Percentiles rank a stretch among this genome's conserved stretches.
Conservation (phyloP, 106 monocot species). For the Apostasia ramifera region DNA sequence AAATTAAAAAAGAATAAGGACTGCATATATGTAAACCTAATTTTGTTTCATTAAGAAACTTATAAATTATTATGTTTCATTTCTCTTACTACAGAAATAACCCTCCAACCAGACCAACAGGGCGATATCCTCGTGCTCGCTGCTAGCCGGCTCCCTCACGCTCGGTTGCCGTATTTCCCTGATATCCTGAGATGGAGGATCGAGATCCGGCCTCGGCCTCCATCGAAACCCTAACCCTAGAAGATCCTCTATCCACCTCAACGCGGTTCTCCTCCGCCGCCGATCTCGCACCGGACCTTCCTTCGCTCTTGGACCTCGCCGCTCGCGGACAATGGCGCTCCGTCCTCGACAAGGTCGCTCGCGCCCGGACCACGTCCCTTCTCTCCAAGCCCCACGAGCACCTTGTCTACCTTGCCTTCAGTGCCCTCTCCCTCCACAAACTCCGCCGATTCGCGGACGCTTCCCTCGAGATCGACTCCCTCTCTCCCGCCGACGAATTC, state of each 20-base stretch:
- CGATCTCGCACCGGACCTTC: conserved; percentile 40
- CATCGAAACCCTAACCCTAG: conserved; percentile 21
- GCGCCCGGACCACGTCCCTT: conserved; percentile 32
- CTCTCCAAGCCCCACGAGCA: conserved; percentile 55
- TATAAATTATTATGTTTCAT: no score
- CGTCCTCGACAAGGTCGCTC: conserved; percentile 44
- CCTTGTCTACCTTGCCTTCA: conserved; percentile 69
- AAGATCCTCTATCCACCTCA: conserved; percentile 20
- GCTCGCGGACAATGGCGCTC: conserved; percentile 57
- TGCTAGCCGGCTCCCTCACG: no score
- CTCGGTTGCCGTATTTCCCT: no score
- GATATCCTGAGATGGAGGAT: background rate
- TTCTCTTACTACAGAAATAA: no score
- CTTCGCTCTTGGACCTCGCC: conserved; percentile 48
- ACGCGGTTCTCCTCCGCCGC: conserved; percentile 15
- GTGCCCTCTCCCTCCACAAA: conserved; percentile 73
- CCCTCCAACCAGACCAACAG: no score
- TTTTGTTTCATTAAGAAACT: no score
- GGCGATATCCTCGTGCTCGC: no score
- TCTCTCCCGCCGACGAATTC: conserved; percentile 5
- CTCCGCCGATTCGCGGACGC: conserved; percentile 79
- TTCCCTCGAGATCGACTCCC: conserved; percentile 36
- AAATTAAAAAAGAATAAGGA: no score
- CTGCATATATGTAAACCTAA: no score
- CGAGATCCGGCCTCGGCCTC: background rate